Evolutionary conservation across 2,329 filamentous ascomycete genomes (phyloP), one percentile per base, ranked within the genome.

Genomic region (Penicillium sp.): DNA sequence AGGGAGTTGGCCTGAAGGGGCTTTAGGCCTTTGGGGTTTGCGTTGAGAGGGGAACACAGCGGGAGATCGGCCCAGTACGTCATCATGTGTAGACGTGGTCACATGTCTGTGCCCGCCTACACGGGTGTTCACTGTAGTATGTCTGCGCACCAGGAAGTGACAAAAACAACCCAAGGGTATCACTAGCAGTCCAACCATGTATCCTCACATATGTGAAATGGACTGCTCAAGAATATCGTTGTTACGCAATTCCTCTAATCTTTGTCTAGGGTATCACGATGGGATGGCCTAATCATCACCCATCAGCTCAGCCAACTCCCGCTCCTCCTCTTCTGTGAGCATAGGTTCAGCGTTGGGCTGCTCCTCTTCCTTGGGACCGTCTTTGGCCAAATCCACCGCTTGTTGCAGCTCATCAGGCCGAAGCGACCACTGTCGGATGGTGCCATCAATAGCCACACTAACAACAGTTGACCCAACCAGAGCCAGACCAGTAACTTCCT

Each of bases 241-340:
- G 22, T 22, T 37, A 14, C 35, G 35, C 39, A 22, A 17, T 42
- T 47, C 52, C 31, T 47, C 38, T 39, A 15, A 42, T 57, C 22
- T 43, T 47, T 15, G 38, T 38, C 34, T 43, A 20, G 62, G 62
- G 62, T 67, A 66, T 69, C 59, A 55, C 41, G 55, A 56, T 37
- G 25, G 20, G 12, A 52, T 14, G 15, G 31, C 58, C 66, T 63
- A 71, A 57, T 85, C 83, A 63, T 91, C 88, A 58, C 88, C 91
- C 91, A 99, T 91, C 73, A 99, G 78, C 64, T 93, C 95, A 14
- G 92, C 93, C 64, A 99, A 81, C 75, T 98, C 95, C 4, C 90
- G 89, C 76, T 98, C 94, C 75, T 99, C 95, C 68, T 98, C 94
- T 12, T 86, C 89, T 5, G 92, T 96, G 76, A 97, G 79, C 71